Conservation (phyloP, 768 basidiomycete species). For the Pleurotus platypus region DNA sequence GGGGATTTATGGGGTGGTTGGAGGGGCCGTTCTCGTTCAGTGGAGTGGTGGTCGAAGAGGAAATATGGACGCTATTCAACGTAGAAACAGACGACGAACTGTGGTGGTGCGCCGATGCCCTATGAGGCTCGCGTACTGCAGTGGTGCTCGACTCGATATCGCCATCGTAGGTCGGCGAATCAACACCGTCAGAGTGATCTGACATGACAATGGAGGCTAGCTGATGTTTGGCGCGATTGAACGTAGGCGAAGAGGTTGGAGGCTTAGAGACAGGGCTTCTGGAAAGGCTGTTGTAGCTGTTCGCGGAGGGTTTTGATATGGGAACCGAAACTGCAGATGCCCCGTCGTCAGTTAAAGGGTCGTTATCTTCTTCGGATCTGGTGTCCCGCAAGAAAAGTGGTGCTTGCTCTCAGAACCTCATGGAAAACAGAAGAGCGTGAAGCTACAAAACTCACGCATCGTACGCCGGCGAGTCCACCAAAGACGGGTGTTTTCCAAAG, state of each 20-base stretch:
- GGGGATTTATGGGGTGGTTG: constrained; percentile 26
- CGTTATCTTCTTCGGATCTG: constrained; percentile 87
- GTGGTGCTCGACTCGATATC: constrained; percentile 81
- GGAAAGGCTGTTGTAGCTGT: constrained; percentile 10
- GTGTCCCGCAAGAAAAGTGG: not conserved
- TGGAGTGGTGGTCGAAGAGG: constrained; percentile 14
- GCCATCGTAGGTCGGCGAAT: constrained; percentile 88
- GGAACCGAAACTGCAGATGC: constrained; percentile 49
- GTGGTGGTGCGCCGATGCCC: constrained; percentile 27
- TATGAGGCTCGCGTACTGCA: constrained; percentile 28
- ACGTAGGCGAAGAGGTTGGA: constrained; percentile 14
- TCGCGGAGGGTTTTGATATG: constrained; percentile 22
- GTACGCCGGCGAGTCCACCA: constrained; percentile 70
- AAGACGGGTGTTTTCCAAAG: constrained; percentile 64
- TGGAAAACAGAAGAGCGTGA: not conserved
- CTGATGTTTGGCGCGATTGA: constrained; percentile 40
- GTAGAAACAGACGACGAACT: constrained; percentile 52
- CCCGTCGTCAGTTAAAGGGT: constrained; percentile 77
- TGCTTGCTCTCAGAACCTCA: not conserved
- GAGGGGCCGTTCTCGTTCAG: constrained; percentile 19
- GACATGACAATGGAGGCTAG: constrained; percentile 53
- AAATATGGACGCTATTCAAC: constrained; percentile 15
- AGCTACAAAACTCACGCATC: constrained; percentile 49
- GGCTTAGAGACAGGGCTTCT: constrained; percentile 24
- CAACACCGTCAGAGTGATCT: constrained; percentile 65